phyloP scores from a whole-genome alignment of 2,329 filamentous ascomycete genomes.

The Paecilomyces formosus region DNA sequence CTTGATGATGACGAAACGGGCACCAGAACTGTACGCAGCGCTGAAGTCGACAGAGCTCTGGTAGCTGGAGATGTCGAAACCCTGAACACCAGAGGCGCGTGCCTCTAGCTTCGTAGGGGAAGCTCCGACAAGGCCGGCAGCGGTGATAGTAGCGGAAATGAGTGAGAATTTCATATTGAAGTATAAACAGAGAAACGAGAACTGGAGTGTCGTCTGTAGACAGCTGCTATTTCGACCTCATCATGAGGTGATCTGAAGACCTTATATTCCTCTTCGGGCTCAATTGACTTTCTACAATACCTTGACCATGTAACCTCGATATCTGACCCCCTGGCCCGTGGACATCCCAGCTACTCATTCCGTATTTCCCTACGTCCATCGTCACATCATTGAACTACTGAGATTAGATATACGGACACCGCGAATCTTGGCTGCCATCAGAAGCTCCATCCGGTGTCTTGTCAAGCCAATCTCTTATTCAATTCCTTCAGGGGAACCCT shows the following conservation, averaged over 20 bases:
- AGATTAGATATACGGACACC: background rate
- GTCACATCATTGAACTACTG: background rate
- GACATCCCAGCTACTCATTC: background rate
- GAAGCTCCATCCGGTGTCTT: background rate
- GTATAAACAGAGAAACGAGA: background rate
- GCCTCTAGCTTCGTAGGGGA: slow-evolving; percentile 5
- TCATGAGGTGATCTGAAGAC: background rate
- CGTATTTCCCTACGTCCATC: background rate
- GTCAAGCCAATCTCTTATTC: background rate
- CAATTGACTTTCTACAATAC: background rate
- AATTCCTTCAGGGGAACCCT: background rate
- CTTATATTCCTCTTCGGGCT: background rate
- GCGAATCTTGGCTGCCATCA: background rate
- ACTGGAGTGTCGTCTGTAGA: background rate
- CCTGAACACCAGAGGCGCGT: slow-evolving; percentile 16
- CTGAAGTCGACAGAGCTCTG: slow-evolving; percentile 20
- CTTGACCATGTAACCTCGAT: background rate
- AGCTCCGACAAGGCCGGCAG: slow-evolving; percentile 10
- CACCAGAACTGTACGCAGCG: slow-evolving; percentile 19
- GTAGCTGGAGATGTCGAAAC: slow-evolving; percentile 26
- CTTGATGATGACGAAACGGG: slow-evolving; percentile 29
- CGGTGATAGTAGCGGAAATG: slow-evolving; percentile 1
- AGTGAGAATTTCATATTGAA: slow-evolving; percentile 1
- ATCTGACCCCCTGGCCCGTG: too few relatives aligned
- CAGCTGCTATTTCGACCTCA: background rate